Conservation (phyloP, 306 rosid genomes). For the Sesbania bispinosa region DNA sequence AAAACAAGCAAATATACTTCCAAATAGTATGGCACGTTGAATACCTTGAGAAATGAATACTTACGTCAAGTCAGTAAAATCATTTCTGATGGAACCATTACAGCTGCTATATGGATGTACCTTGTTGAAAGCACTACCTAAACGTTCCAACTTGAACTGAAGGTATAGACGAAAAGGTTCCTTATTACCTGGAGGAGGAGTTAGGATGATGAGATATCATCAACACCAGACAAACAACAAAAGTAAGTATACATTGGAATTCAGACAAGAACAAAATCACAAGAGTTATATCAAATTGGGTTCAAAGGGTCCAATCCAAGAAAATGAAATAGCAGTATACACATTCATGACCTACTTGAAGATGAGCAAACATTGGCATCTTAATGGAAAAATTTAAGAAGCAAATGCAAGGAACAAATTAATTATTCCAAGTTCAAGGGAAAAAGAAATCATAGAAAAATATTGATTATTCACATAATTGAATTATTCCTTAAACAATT, state of each 20-base stretch:
- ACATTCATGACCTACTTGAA: neutral
- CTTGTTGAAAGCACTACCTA: conserved; percentile 33
- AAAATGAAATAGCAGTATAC: neutral
- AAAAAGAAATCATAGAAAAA: neutral
- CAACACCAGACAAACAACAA: conserved; percentile 9
- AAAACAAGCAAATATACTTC: conserved; percentile 6
- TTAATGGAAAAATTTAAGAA: neutral
- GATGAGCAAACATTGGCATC: neutral
- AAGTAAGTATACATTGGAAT: neutral
- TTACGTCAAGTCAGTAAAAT: conserved; percentile 79
- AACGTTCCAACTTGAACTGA: conserved; percentile 34
- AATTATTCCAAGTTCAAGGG: neutral
- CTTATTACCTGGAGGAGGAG: conserved; percentile 36
- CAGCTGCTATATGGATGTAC: conserved; percentile 46
- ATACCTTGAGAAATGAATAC: conserved; percentile 19
- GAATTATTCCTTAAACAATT: too few relatives aligned
- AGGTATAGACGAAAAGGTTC: conserved; percentile 15
- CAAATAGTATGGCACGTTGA: neutral
- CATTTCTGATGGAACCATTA: conserved; percentile 36
- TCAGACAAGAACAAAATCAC: neutral
- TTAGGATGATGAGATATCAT: neutral
- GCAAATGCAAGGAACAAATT: neutral
- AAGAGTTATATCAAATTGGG: neutral
- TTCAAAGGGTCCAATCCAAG: neutral
- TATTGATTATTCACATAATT: too few relatives aligned